These are phyloP conservation scores for Halophytophthora batemanensis DNA, from an alignment of 352 stramenopile species.

Conservation along the genomic window DNA sequence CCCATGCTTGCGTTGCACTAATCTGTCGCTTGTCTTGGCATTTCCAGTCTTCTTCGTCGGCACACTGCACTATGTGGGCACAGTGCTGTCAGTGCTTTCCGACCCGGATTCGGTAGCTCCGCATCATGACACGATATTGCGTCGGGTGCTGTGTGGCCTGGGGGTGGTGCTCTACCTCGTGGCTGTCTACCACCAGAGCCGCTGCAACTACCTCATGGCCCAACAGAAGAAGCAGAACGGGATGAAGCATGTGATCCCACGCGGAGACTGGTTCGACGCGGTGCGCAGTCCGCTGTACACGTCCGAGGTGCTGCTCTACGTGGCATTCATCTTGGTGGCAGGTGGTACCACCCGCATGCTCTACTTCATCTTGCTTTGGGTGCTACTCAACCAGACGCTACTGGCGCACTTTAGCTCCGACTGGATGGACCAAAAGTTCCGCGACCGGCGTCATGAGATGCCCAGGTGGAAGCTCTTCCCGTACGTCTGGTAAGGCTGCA, in stretches of 20 bases:
- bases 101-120: conserved; percentile 23
- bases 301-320: conserved; percentile 64
- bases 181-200: conserved; percentile 57
- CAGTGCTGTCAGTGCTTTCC: conserved; percentile 44
- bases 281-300: conserved; percentile 66
- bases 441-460: conserved; percentile 24
- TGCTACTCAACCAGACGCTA: conserved; percentile 60
- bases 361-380: conserved; percentile 51
- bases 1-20: conserved; percentile 3
- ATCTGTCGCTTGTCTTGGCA: conserved; percentile 4
- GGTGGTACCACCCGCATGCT: conserved; percentile 36
- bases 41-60: conserved; percentile 47
- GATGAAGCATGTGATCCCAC: conserved; percentile 51
- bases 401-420: conserved; percentile 49
- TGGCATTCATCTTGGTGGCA: conserved; percentile 40
- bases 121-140: conserved; percentile 17
- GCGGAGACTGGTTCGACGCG: conserved; percentile 61
- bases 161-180: conserved; percentile 40
- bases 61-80: conserved; percentile 57
- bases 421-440: conserved; percentile 64
- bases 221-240: conserved; percentile 48
- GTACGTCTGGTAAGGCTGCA: conserved; percentile 22
- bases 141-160: conserved; percentile 12
- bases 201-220: conserved; percentile 56
- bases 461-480: conserved; percentile 41